Conservation (phyloP, 2,329 filamentous ascomycete species). For the Cladosporium sp. region DNA sequence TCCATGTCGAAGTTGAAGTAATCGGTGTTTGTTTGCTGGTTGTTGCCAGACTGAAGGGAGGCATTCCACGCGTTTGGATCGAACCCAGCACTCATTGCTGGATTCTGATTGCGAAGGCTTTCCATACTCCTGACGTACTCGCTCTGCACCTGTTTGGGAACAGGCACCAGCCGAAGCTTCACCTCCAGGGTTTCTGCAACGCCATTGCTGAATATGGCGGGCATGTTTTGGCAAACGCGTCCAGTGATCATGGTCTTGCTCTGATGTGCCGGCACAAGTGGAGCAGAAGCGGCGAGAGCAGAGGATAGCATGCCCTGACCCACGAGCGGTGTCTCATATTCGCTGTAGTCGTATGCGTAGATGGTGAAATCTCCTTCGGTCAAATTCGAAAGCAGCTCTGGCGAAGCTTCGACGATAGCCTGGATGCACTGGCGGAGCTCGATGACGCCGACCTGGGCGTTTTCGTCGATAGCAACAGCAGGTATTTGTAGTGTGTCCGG, state of each 20-base stretch:
- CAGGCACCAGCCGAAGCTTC: constrained; percentile 77
- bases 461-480: constrained; percentile 75
- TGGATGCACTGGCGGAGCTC: constrained; percentile 84
- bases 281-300: constrained; percentile 61
- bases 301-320: constrained; percentile 94
- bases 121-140: constrained; percentile 60
- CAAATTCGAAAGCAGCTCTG: constrained; percentile 72
- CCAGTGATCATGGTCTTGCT: constrained; percentile 77
- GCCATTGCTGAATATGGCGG: constrained; percentile 79
- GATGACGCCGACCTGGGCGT: constrained; percentile 76
- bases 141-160: constrained; percentile 60
- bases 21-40: constrained; percentile 35
- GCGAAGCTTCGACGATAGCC: constrained; percentile 73
- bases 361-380: constrained; percentile 81
- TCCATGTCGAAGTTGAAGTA: constrained; percentile 26
- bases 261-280: constrained; percentile 46
- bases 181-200: constrained; percentile 88
- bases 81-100: constrained; percentile 55
- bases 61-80: constrained; percentile 75
- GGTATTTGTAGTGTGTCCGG: constrained; percentile 75
- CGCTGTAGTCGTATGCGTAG: constrained; percentile 94
- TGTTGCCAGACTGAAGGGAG: constrained; percentile 54
- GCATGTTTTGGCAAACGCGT: constrained; percentile 78
- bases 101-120: constrained; percentile 56
- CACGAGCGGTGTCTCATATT: constrained; percentile 86